Evolutionary conservation across 2,329 filamentous ascomycete genomes (phyloP).

Genomic region (Colletotrichum musae): DNA sequence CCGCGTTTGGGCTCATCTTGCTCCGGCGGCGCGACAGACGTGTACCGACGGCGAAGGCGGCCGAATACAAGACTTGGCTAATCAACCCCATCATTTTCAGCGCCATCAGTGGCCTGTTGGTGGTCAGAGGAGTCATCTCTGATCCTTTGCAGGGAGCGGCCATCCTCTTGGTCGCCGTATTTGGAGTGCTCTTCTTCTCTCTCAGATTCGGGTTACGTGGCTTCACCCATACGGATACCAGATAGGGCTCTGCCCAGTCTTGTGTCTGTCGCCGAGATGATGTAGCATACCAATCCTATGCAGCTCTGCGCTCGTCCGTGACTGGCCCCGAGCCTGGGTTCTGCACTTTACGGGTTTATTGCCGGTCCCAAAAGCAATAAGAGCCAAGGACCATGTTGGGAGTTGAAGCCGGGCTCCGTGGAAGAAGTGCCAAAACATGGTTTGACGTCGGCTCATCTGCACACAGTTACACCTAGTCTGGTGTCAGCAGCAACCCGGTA

Average conservation of each 20-base stretch:
- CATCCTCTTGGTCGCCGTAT: constrained; percentile 47
- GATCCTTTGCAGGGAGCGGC: constrained; percentile 48
- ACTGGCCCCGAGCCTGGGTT: constrained; percentile 7
- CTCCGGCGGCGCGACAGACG: constrained; percentile 43
- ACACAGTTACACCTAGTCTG: background rate
- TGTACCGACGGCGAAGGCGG: constrained; percentile 31
- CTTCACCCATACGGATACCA: constrained; percentile 28
- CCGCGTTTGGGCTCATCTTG: constrained; percentile 46
- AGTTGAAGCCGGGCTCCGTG: background rate
- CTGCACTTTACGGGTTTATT: background rate
- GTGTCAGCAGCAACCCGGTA: constrained; percentile 11
- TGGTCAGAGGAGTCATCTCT: constrained; percentile 47
- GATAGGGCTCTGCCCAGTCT: constrained; percentile 20
- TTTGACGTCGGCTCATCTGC: constrained; percentile 4
- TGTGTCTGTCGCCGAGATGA: background rate
- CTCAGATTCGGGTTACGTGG: constrained; percentile 45
- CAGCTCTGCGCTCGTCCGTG: background rate
- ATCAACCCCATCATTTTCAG: constrained; percentile 47
- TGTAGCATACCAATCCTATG: constrained; percentile 13
- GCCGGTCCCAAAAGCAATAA: background rate
- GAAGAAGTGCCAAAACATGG: constrained; percentile 1
- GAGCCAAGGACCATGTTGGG: background rate
- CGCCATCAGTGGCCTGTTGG: constrained; percentile 46
- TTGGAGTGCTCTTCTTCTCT: constrained; percentile 46
- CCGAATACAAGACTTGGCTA: constrained; percentile 44